Conservation (phyloP, 108 stramenopile genomes). For the Cyclotella cryptica region DNA sequence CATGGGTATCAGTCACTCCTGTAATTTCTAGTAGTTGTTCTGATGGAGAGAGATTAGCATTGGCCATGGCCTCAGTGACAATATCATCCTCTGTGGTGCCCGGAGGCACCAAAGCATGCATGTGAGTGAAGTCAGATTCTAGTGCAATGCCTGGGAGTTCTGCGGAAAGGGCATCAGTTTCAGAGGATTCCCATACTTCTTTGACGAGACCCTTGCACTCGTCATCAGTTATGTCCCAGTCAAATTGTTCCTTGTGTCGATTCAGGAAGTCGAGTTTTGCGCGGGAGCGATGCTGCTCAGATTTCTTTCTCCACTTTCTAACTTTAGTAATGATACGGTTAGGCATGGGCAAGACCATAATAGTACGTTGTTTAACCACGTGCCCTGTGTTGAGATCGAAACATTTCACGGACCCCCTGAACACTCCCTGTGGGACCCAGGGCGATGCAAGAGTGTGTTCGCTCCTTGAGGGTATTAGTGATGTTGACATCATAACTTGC, state of each 20-base stretch:
- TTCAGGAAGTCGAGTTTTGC: constrained; percentile 10
- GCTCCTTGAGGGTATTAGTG: constrained; percentile 7
- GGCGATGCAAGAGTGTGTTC: constrained; percentile 7
- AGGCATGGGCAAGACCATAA: too few relatives aligned
- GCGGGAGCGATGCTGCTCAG: constrained; percentile 1
- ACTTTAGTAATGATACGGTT: too few relatives aligned
- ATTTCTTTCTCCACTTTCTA: too few relatives aligned
- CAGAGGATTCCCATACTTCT: too few relatives aligned
- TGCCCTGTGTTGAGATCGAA: too few relatives aligned
- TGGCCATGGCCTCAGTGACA: background rate
- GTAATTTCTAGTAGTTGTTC: background rate
- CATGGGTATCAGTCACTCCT: background rate
- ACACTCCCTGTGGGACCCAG: too few relatives aligned
- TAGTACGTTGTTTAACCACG: too few relatives aligned
- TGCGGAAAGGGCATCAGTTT: background rate
- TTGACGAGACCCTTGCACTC: background rate
- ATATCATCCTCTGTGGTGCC: background rate
- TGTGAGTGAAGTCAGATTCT: background rate
- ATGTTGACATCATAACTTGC: too few relatives aligned
- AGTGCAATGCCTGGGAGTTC: background rate
- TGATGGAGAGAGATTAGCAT: background rate
- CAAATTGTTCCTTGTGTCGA: constrained; percentile 7
- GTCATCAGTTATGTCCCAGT: background rate
- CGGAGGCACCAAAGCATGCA: background rate
- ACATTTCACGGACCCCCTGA: too few relatives aligned